Evolutionary conservation across 2,329 filamentous ascomycete genomes (phyloP).

Genomic region (Dothistroma pini): DNA sequence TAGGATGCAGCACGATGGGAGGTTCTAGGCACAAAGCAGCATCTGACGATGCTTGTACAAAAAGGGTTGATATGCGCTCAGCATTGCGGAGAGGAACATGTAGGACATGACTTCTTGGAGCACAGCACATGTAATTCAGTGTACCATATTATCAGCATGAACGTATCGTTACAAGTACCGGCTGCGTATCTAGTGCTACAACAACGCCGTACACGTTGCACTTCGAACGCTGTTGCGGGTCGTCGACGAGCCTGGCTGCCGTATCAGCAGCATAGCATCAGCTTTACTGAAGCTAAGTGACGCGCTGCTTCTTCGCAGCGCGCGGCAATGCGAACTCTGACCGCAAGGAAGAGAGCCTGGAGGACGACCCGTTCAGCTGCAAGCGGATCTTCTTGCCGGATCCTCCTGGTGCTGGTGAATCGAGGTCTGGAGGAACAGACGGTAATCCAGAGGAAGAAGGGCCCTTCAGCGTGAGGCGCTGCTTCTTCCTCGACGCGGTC

Average conservation of each 20-base stretch:
- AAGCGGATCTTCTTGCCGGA: not conserved
- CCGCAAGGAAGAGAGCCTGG: not conserved
- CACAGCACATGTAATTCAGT: not conserved
- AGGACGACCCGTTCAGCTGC: not conserved
- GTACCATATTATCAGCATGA: not conserved
- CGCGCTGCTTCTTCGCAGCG: not conserved
- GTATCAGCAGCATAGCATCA: not conserved
- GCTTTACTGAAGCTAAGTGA: not conserved
- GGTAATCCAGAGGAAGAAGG: not conserved
- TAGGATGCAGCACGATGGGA: not conserved
- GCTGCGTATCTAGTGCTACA: not conserved
- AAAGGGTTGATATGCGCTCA: too few species aligned
- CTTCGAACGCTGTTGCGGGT: not conserved
- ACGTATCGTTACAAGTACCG: not conserved
- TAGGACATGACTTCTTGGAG: too few species aligned
- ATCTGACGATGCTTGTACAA: too few species aligned
- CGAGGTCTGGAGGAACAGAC: not conserved
- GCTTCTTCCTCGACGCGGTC: not conserved
- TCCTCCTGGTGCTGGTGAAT: not conserved
- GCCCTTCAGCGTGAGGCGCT: not conserved
- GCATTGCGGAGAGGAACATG: too few species aligned
- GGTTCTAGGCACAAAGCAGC: not conserved
- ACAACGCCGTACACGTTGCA: not conserved
- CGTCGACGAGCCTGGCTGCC: not conserved
- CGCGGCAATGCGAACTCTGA: not conserved